Conservation (phyloP, 257 asterid species). For the Knoxia roxburghii region DNA sequence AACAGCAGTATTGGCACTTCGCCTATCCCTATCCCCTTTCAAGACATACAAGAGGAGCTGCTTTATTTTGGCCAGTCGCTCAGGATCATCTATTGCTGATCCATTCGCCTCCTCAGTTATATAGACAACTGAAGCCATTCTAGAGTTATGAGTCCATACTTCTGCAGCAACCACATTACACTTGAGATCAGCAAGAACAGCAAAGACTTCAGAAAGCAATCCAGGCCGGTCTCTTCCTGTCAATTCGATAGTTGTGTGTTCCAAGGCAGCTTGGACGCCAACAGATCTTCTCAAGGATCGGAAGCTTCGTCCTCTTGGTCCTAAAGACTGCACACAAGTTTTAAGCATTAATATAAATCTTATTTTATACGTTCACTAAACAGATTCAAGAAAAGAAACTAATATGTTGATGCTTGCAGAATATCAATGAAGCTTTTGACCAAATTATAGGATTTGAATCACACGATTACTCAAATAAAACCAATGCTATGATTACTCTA, state of each 20-base stretch:
- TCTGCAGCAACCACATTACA: slow-evolving; percentile 78
- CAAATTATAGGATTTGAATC: neutral
- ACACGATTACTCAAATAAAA: neutral
- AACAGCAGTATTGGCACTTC: slow-evolving; percentile 62
- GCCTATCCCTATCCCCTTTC: slow-evolving; percentile 57
- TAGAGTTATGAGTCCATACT: slow-evolving; percentile 90
- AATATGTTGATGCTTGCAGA: neutral
- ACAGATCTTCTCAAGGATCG: slow-evolving; percentile 54
- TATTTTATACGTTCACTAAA: neutral
- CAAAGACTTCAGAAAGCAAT: slow-evolving; percentile 71
- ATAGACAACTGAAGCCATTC: slow-evolving; percentile 79
- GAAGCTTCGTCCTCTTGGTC: slow-evolving; percentile 44
- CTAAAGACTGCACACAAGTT: slow-evolving; percentile 44
- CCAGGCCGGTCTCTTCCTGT: slow-evolving; percentile 84
- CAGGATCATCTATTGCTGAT: slow-evolving; percentile 50
- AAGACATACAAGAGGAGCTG: slow-evolving; percentile 63
- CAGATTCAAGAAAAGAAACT: neutral
- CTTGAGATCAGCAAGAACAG: slow-evolving; percentile 70
- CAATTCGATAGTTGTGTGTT: slow-evolving; percentile 67
- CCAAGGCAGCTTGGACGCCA: slow-evolving; percentile 53
- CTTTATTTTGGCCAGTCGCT: slow-evolving; percentile 48
- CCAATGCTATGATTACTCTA: neutral
- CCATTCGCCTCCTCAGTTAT: slow-evolving; percentile 64
- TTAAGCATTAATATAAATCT: slow-evolving; percentile 1
- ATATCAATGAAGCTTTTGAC: neutral